Evolutionary conservation across 2,329 filamentous ascomycete genomes (phyloP).

Genomic region (Fusarium coffeatum): DNA sequence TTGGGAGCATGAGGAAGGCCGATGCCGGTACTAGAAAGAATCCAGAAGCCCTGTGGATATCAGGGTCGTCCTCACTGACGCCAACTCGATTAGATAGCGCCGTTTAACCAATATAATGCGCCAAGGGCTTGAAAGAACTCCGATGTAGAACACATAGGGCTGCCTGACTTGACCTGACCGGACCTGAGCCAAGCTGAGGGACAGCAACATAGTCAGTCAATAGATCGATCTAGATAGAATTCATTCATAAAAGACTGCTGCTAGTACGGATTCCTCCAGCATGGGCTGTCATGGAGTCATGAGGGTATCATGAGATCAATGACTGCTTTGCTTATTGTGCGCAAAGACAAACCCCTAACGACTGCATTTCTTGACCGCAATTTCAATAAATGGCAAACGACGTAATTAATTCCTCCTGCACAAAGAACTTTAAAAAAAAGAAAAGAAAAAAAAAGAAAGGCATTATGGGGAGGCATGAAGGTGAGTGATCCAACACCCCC

Average conservation of each 20-base stretch:
- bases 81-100: slow-evolving; percentile 20
- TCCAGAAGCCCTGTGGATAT: slow-evolving; percentile 30
- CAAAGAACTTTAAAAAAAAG: slow-evolving; percentile 9
- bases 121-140: slow-evolving; percentile 20
- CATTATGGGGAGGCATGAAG: slow-evolving; percentile 4
- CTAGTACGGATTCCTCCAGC: neutral
- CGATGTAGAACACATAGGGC: slow-evolving; percentile 13
- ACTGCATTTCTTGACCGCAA: slow-evolving; percentile 21
- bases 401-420: neutral
- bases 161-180: neutral
- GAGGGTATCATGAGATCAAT: slow-evolving; percentile 8
- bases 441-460: neutral
- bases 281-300: neutral
- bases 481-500: slow-evolving; percentile 5
- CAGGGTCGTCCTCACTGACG: slow-evolving; percentile 22
- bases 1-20: slow-evolving; percentile 18
- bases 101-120: slow-evolving; percentile 29
- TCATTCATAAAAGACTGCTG: neutral
- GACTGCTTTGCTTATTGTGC: neutral
- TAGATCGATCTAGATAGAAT: neutral
- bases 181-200: neutral
- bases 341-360: neutral
- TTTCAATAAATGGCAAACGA: slow-evolving; percentile 14
- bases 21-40: slow-evolving; percentile 27
- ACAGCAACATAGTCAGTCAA: neutral